Percentiles rank a stretch among this genome's conserved stretches.
Evolutionary conservation across 257 asterid genomes (phyloP).

Genomic region (Plectranthus barbatus): DNA sequence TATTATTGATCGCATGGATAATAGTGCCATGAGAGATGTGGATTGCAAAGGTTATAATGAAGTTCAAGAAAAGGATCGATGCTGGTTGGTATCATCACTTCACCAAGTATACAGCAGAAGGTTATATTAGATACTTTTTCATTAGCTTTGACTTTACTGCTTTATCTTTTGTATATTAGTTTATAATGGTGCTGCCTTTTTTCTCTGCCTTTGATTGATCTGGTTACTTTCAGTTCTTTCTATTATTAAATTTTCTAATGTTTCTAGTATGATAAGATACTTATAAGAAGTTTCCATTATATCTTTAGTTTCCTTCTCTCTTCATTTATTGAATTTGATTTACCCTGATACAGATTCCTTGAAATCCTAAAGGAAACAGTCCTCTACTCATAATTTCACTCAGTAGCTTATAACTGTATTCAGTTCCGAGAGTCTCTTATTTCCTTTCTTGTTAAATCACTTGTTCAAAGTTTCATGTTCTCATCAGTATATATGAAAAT

Average conservation of each 20-base stretch:
- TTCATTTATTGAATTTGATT: neutral
- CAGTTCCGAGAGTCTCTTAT: conserved; percentile 8
- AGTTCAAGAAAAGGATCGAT: conserved; percentile 77
- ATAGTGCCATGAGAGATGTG: conserved; percentile 37
- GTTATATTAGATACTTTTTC: conserved; percentile 33
- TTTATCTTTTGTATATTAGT: conserved; percentile 6
- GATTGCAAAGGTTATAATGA: conserved; percentile 38
- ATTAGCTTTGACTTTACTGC: conserved; percentile 12
- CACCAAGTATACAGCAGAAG: conserved; percentile 99
- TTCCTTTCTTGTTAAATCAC: conserved; percentile 12
- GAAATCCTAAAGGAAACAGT: neutral
- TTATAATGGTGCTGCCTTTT: neutral
- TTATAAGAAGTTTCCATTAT: neutral
- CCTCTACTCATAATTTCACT: too few relatives aligned
- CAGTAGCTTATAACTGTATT: conserved; percentile 6
- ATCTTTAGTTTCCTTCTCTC: neutral
- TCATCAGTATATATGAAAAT: neutral
- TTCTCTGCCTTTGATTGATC: conserved; percentile 6
- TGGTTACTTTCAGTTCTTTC: conserved; percentile 8
- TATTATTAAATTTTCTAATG: neutral
- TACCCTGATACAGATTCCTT: neutral
- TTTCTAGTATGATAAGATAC: neutral
- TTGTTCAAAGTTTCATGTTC: neutral
- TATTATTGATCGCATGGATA: conserved; percentile 65
- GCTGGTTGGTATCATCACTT: conserved; percentile 90